phyloP scores from a whole-genome alignment of 2,329 filamentous ascomycete species.

The Talaromyces sp. region DNA sequence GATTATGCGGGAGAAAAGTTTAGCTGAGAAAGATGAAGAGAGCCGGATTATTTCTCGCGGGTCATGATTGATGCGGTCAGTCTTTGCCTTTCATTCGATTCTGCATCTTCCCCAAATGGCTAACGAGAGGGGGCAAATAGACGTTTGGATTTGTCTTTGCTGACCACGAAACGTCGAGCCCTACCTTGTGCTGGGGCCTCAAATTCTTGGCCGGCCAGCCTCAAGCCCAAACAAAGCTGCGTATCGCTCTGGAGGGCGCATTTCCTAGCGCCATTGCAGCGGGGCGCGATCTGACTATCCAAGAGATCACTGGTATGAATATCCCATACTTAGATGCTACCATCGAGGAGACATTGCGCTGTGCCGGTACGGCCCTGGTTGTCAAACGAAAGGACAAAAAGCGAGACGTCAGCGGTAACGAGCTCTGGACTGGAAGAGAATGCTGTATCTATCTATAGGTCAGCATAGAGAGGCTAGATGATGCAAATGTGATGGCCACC shows the following conservation, averaged over 20 bases:
- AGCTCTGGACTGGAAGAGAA: no score
- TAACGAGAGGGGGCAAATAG: no score
- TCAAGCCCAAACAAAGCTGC: constrained; percentile 38
- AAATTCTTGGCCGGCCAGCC: not conserved
- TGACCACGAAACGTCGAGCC: not conserved
- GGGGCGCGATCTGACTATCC: constrained; percentile 23
- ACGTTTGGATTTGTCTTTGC: not conserved
- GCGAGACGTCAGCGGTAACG: no score
- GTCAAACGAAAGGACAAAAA: no score
- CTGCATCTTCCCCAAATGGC: no score
- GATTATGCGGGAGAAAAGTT: not conserved
- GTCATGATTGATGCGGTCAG: not conserved
- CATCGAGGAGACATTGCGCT: constrained; percentile 39
- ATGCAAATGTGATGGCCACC: no score
- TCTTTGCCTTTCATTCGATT: no score
- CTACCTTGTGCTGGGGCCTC: not conserved
- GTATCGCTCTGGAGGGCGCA: constrained; percentile 23
- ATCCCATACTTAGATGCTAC: constrained; percentile 41
- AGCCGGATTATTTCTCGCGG: not conserved
- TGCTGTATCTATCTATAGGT: no score
- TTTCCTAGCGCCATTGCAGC: constrained; percentile 22
- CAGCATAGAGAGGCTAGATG: no score
- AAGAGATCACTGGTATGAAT: constrained; percentile 27
- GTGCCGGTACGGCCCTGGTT: constrained; percentile 25
- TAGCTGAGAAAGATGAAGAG: not conserved